Base-by-base conservation (phyloP, 306 rosid species). In the Sindora glabra region DNA sequence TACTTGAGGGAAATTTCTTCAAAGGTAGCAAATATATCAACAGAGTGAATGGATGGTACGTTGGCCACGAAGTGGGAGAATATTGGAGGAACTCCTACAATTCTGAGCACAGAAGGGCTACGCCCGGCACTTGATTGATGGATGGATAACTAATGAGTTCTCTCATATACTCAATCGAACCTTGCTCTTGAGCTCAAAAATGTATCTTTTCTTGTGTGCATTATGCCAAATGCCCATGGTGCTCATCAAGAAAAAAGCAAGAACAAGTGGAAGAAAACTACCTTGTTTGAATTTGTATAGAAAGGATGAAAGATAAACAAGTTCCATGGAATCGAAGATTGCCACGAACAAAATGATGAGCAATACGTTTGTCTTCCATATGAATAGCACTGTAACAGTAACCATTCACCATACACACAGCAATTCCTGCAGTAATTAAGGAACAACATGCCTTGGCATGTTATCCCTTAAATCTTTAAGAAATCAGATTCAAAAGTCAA, bases 71-170 rank as follows among this genome's bases (percentile, higher is more conserved):
- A 70, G 57, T 79, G 85, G 39, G 80, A 47, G 37, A 85, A 85
- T 5, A 81, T 77, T 2, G 88, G 86, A 17, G 94, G 94, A 60
- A 85, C 65, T 2, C 84, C 94, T 41, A 89, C 13, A 85, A 78
- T 62, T 82, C 89, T 0, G 86, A 82, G 71, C 69, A 85, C 1
- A 85, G 76, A 37, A 85, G 76, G n/a, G 70, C 79, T 11, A 81
- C 62, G 27, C 86, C 88, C 1, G 83, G 88, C 5, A 79, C 47
- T 6, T 83, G 63, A 26, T 53, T 71, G 2, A 79, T 40, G 11
- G 66, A 33, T 16, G 66, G 80, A 22, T 71, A 64, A 45, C 59
- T 32, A 18, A 55, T 78, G 47, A 85, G 13, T 12, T 74, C 50
- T 21, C 45, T 74, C 13, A 81, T 23, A 61, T 68, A 65, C 9